These are phyloP conservation scores for Lunularia cruciata DNA, from an alignment of 225 moss, liverwort and hornwort genomes.

Conservation along the genomic window DNA sequence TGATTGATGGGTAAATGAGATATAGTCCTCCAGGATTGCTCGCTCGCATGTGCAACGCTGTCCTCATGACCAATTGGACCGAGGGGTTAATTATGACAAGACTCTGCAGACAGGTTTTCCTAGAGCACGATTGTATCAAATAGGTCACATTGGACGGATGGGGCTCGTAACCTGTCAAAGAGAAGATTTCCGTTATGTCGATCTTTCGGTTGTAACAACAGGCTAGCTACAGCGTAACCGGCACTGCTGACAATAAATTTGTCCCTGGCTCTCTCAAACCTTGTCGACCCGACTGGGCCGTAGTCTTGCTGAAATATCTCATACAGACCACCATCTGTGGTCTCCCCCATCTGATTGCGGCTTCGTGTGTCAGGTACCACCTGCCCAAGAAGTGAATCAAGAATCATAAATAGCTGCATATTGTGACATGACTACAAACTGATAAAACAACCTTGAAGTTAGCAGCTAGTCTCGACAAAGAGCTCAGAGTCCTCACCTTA, in stretches of 20 bases:
- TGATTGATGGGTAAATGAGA: no score
- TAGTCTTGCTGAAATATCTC: constrained; percentile 81
- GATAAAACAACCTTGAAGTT: no score
- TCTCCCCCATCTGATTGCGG: constrained; percentile 85
- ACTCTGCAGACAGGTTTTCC: neutral
- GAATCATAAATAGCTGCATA: neutral
- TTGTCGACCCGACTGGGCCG: constrained; percentile 64
- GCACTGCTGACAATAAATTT: constrained; percentile 90
- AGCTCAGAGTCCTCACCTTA: no score
- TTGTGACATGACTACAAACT: neutral
- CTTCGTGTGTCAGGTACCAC: constrained; percentile 75
- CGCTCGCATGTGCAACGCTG: no score
- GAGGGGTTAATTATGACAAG: no score
- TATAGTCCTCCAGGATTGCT: no score
- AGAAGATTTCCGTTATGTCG: constrained; percentile 92
- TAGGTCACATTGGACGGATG: neutral
- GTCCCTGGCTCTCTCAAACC: constrained; percentile 72
- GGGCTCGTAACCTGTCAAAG: constrained; percentile 59
- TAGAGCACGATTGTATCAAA: neutral
- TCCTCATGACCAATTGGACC: no score
- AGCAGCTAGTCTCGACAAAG: no score
- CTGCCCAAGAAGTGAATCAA: constrained; percentile 29
- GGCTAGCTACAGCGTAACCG: constrained; percentile 89
- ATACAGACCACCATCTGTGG: constrained; percentile 78
- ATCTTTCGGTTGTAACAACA: constrained; percentile 86